These are phyloP conservation scores for Angomonas ambiguus DNA, from an alignment of 208 protist species.

Conservation along the genomic window DNA sequence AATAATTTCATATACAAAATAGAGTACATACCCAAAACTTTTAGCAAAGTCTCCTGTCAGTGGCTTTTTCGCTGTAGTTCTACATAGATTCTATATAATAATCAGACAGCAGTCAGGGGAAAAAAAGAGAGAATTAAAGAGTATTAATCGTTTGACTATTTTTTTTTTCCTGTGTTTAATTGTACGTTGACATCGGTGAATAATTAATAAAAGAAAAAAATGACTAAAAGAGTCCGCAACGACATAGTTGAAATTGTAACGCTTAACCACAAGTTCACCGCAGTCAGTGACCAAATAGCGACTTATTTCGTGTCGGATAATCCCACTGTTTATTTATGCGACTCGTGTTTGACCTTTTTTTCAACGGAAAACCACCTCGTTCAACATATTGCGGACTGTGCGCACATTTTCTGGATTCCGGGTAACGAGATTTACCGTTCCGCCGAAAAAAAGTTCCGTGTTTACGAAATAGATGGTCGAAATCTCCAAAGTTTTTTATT, in stretches of 20 bases:
- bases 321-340: constrained; percentile 42
- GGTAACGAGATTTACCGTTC: constrained; percentile 65
- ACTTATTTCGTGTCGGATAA: constrained; percentile 16
- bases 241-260: constrained; percentile 28
- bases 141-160: no score
- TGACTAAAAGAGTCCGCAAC: neutral
- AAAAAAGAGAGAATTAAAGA: no score
- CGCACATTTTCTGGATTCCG: constrained; percentile 59
- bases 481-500: constrained; percentile 42
- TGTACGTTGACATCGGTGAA: neutral
- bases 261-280: constrained; percentile 27
- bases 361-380: constrained; percentile 18
- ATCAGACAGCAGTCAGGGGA: no score
- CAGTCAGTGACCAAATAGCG: neutral
- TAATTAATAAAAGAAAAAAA: constrained; percentile 11
- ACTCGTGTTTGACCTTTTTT: constrained; percentile 57
- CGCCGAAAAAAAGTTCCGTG: constrained; percentile 17
- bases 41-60: no score
- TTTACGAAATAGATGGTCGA: constrained; percentile 67
- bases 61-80: no score
- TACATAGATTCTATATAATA: no score
- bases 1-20: no score
- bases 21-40: no score
- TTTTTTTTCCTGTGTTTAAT: constrained; percentile 4
- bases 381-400: constrained; percentile 38